phyloP scores from a whole-genome alignment of 2,329 filamentous ascomycete genomes.

The Sordariomycetes sp. region DNA sequence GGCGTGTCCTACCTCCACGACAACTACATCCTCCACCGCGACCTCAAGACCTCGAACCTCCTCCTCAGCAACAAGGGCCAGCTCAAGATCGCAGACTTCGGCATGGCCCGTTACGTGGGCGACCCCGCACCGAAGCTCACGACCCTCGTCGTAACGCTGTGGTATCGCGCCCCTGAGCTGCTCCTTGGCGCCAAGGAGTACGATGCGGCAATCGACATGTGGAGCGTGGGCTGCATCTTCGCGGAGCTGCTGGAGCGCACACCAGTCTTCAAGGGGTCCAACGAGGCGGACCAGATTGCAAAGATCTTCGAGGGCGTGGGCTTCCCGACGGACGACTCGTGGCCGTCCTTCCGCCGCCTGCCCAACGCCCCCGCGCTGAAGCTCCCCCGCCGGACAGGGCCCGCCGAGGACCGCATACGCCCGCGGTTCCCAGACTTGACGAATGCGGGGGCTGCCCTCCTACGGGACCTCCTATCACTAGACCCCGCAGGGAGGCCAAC shows the following conservation, averaged over 20 bases:
- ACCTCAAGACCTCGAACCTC: conserved; percentile 87
- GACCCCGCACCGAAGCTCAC: conserved; percentile 70
- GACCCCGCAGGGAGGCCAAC: conserved; percentile 61
- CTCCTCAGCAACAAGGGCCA: conserved; percentile 90
- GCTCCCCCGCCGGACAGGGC: conserved; percentile 37
- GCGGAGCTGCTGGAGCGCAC: conserved; percentile 77
- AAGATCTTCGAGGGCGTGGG: conserved; percentile 86
- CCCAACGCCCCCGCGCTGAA: conserved; percentile 75
- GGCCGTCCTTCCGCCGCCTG: conserved; percentile 77
- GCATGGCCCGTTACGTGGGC: conserved; percentile 86
- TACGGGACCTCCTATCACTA: conserved; percentile 57
- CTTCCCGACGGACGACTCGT: conserved; percentile 66
- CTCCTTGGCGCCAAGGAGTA: conserved; percentile 72
- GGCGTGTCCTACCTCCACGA: conserved; percentile 78
- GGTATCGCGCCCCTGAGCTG: conserved; percentile 89
- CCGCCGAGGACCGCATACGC: conserved; percentile 45
- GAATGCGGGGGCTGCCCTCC: conserved; percentile 53
- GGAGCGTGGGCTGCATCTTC: conserved; percentile 94
- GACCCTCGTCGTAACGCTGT: conserved; percentile 87
- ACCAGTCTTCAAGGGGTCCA: conserved; percentile 74
- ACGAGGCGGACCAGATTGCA: conserved; percentile 82
- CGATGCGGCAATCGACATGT: conserved; percentile 72
- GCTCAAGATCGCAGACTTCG: conserved; percentile 94
- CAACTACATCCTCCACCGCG: conserved; percentile 84
- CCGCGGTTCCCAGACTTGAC: conserved; percentile 75